Evolutionary conservation across 2,329 filamentous ascomycete genomes (phyloP), one percentile per base, ranked within the genome.

Genomic region (Dichotomopilus funicola): DNA sequence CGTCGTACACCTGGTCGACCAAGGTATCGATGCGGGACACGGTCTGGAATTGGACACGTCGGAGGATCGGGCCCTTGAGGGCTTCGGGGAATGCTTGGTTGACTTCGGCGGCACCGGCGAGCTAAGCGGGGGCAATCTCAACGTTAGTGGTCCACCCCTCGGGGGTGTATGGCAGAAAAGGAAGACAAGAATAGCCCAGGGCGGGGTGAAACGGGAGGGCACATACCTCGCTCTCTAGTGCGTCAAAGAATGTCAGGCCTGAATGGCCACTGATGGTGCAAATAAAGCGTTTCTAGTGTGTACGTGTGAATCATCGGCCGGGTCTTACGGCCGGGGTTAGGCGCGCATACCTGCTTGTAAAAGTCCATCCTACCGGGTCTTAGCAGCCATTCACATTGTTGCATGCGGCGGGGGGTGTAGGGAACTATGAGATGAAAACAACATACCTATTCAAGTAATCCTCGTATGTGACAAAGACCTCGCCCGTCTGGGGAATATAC

Each of bases 201-300:
- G 33, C 27, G 31, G 31, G 19, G 36, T 27, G 54, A 37, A 34
- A 33, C 35, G 47, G 9, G 27, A 38, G 19, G 19, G 19, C 19
- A 27, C 85, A 62, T 79, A 95, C 90, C 82, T 96, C 91, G 73
- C 90, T 95, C 71, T 89, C 85, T 35, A 92, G 80, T 33, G 94
- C 94, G 63, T 96, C 90, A 67, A 96, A 96, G 71, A 95, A 99
- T 3, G 84, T 92, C 62, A 96, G 77, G 52, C 87, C 87, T 35
- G 91, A 95, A 70, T 95, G 92, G 53, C 94, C 94, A 10, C 91
- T 96, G 62, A 97, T 95, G 69, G 95, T 89, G 72, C 95, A 96
- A 59, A 95, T 96, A 71, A 97, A 99, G 54, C 87, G 85, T 67
- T 85, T 89, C 85, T 92, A 64, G 44, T 49, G 35, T 36, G 54